phyloP scores from a whole-genome alignment of 2,329 filamentous ascomycete genomes.

The Hymenoscyphus fraxineus region DNA sequence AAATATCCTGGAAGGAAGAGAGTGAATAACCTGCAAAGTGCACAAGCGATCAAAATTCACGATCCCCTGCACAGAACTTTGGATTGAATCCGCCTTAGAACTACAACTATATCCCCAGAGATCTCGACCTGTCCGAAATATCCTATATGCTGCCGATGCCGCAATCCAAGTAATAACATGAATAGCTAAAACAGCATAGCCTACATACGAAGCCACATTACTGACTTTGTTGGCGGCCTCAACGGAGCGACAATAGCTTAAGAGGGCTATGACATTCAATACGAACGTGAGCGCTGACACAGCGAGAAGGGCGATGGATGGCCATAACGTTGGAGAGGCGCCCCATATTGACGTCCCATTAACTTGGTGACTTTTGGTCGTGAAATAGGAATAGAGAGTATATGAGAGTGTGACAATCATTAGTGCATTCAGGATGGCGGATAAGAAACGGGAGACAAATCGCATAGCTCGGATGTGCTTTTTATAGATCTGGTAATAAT shows the following conservation, averaged over 20 bases:
- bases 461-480: conserved; percentile 23
- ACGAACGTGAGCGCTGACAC: conserved; percentile 20
- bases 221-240: conserved; percentile 20
- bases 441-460: conserved; percentile 19
- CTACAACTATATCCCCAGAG: conserved; percentile 25
- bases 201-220: conserved; percentile 9
- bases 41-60: conserved; percentile 26
- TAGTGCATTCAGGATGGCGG: conserved; percentile 17
- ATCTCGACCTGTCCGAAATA: conserved; percentile 13
- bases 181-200: conserved; percentile 10
- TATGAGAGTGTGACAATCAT: conserved; percentile 22
- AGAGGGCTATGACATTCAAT: conserved; percentile 20
- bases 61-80: conserved; percentile 18
- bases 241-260: conserved; percentile 17
- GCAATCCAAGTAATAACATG: conserved; percentile 21
- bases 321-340: conserved; percentile 19
- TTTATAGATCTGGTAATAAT: conserved; percentile 19
- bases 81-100: conserved; percentile 16
- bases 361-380: conserved; percentile 17
- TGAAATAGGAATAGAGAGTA: conserved; percentile 22
- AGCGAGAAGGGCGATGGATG: conserved; percentile 20
- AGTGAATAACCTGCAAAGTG: conserved; percentile 20
- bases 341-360: conserved; percentile 15
- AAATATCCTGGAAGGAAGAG: background rate
- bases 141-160: conserved; percentile 15